Base-by-base conservation (phyloP, 2,329 filamentous ascomycete species). In the Annulohypoxylon truncatum region DNA sequence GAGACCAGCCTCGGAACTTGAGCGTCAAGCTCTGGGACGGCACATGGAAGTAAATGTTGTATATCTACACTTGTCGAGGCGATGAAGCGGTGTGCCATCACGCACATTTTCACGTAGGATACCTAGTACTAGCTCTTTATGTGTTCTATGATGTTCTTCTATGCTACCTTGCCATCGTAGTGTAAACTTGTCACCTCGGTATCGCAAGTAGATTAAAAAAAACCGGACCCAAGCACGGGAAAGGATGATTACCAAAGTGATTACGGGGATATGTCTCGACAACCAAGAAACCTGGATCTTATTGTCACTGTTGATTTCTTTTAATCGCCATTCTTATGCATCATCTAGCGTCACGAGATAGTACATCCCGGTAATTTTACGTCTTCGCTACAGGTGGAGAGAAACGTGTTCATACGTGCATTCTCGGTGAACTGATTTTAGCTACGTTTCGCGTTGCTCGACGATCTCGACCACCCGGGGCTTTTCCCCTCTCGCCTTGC, bases 151-250 rank as follows among this genome's bases (percentile, higher is more conserved):
- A 44, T 40, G 40, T 20, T 59, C 44, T 48, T 26, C n/a, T 31
- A 54, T 64, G 26, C 40, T 46, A 59, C 44, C 18, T 13, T 60
- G 22, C 44, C 51, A 61, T 57, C 33, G 10, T 46, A 29, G 20
- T 31, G 52, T 12, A 12, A 13, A 59, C 10, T 60, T 26, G 50
- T 52, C 42, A 15, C 48, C 33, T 68, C 66, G 66, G 66, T 68
- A 62, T 62, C 58, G 15, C 54, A 63, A 66, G 15, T 65, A 66
- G 62, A 57, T 66, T 60, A 12, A 29, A 60, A 48, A 54, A 60
- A 54, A 28, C 59, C 22, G 29, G 26, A 18, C 18, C 55, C 52
- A 47, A 28, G 42, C 42, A 26, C 48, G 20, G 48, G 51, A 13
- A 38, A 51, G 38, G 35, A 38, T 38, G 57, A 61, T 53, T 53